A percentile compares a stretch with the other conserved stretches of the same genome.
Conservation (phyloP, 2,329 filamentous ascomycete genomes). For the Waltergamsia citrina region DNA sequence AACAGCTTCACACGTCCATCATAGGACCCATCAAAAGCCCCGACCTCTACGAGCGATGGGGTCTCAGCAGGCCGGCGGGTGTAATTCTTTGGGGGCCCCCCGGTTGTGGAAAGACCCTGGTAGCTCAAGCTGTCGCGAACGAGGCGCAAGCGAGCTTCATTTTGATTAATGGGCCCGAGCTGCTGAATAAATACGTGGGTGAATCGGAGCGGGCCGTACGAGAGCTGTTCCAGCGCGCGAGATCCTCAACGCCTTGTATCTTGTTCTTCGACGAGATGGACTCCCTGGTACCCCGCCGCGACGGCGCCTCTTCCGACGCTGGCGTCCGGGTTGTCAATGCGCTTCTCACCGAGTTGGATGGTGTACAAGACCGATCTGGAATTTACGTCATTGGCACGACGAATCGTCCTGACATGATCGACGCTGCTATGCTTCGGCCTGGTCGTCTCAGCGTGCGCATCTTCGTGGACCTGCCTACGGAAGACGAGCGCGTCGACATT, state of each 20-base stretch:
- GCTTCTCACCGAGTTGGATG: constrained; percentile 87
- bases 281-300: constrained; percentile 77
- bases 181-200: constrained; percentile 96
- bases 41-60: constrained; percentile 64
- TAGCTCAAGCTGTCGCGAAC: constrained; percentile 93
- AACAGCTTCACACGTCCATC: constrained; percentile 76
- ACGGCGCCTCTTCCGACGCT: constrained; percentile 70
- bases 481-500: constrained; percentile 77
- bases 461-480: constrained; percentile 77
- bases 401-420: constrained; percentile 93
- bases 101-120: constrained; percentile 90
- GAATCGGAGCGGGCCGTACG: constrained; percentile 91
- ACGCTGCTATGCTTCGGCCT: constrained; percentile 86
- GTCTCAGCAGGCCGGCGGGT: constrained; percentile 73
- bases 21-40: constrained; percentile 83
- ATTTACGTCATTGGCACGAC: constrained; percentile 95
- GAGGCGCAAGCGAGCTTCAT: constrained; percentile 97
- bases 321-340: constrained; percentile 90
- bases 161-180: constrained; percentile 89
- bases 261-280: constrained; percentile 98
- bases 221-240: constrained; percentile 82
- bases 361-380: constrained; percentile 66
- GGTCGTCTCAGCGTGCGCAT: constrained; percentile 82
- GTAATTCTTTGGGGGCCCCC: constrained; percentile 95
- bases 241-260: constrained; percentile 81